Evolutionary conservation across 202 grass and related monocot species (phyloP), one percentile per base, ranked within the genome.

Genomic region (Dendrocalamus latiflorus): DNA sequence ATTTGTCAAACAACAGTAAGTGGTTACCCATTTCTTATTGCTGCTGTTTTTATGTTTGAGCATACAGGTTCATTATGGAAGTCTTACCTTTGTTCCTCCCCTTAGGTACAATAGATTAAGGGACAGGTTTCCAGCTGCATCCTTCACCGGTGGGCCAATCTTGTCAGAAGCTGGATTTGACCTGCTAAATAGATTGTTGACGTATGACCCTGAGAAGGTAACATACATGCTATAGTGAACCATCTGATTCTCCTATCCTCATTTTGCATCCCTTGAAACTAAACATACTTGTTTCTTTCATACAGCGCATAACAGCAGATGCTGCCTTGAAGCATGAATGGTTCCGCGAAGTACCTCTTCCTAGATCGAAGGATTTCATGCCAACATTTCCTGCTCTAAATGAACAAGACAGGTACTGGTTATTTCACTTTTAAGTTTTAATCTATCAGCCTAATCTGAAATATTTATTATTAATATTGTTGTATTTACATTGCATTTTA

Each of bases 1-100:
- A 72, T 99, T 88, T 67, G 81, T 84, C 69, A 99, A 96, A 81
- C 89, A 92, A 78, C 83, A 75, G 96, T 99, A 99, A 96, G 93
- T 83, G 24, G 13, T 38, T 76, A 39, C 70, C 57, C 9, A 77
- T 59, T 77, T 76, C 18, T 65, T 65, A 20, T 75, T 69, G 30
- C 39, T 78, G 34, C 51, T 77, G 9, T 66, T 76, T 83, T 33
- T 21, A 51, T 64, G 5, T 77, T 71, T 71, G 6, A 43, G 51
- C 48, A 58, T 44, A 68, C 14, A 72, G n/a, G 38, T 81, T 84
- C 65, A 74, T 84, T 44, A 85, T 85, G 20, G 8, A 51, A 62
- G 16, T 56, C 53, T 89, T 70, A 80, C n/a, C 18, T 68, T 64
- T 44, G 24, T 22, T 86, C 79, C 62, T 25, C 66, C 24, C 36